Evolutionary conservation across 306 rosid genomes (phyloP), one percentile per base, ranked within the genome.

Genomic region (Delonix regia): DNA sequence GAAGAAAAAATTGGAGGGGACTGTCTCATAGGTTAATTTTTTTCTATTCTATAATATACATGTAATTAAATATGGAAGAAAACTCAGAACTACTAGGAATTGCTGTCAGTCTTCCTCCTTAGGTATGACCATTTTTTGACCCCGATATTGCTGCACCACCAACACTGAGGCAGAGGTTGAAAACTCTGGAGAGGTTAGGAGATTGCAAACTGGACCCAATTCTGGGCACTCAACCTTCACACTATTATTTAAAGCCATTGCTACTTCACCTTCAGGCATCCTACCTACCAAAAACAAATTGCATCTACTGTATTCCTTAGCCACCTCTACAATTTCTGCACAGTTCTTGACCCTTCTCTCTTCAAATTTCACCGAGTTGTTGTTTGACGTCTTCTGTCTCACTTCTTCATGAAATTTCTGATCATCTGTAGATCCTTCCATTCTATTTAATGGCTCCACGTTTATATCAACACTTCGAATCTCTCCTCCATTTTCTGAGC

Each of bases 261-360:
- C 81, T 8, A 88, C 78, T 65, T 65, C 69, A n/a, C 91, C 87
- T 47, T 82, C 74, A 0, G 89, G 84, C 44, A 22, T 30, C 69
- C 84, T 57, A 25, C 94, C 94, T 5, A 84, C 88, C 83, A 90
- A 61, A 53, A 88, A 79, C 85, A 90, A 70, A 73, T 84, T 77
- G 66, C 90, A n/a, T n/a, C n/a, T n/a, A n/a, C n/a, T n/a, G n/a
- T n/a, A n/a, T n/a, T n/a, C n/a, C n/a, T n/a, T n/a, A 84, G 84
- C 65, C 4, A 14, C 78, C 10, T 70, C 85, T 27, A 80, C 47
- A 8, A 79, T 53, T 33, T 83, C 92, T 18, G 33, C 77, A 33
- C 41, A 41, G 25, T 42, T 86, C 10, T 62, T 64, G 48, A 86
- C 87, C 10, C 9, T 34, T 14, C 66, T 88, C 71, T 83, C 87